These are phyloP conservation scores for Fereydounia khargensis DNA, from an alignment of 1,284 basidiomycete species.

Conservation along the genomic window DNA sequence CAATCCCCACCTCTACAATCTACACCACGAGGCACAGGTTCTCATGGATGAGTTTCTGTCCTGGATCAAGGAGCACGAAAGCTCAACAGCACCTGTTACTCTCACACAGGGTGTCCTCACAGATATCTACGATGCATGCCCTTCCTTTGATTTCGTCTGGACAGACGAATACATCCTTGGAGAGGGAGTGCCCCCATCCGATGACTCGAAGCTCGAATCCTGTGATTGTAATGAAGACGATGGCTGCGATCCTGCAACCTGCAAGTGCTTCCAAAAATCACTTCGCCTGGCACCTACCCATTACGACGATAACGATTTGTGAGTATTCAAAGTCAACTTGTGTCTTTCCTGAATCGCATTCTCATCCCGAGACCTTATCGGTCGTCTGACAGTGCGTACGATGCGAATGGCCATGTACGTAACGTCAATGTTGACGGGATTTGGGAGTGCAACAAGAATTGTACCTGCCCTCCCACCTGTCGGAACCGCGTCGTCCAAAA, in stretches of 20 bases:
- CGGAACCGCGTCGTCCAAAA: constrained; percentile 79
- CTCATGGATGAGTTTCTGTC: no score
- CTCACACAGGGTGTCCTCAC: no score
- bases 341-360: neutral
- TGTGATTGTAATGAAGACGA: constrained; percentile 37
- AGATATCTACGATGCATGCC: constrained; percentile 37
- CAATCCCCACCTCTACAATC: no score
- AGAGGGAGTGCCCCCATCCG: constrained; percentile 7
- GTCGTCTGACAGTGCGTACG: constrained; percentile 21
- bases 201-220: constrained; percentile 9
- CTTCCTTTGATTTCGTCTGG: constrained; percentile 40
- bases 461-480: constrained; percentile 76
- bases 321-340: neutral
- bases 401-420: constrained; percentile 9
- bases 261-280: constrained; percentile 24
- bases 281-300: constrained; percentile 10
- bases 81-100: no score
- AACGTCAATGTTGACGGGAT: constrained; percentile 63
- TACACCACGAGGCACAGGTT: no score
- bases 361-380: neutral
- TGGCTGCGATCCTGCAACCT: constrained; percentile 31
- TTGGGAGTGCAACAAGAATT: constrained; percentile 81
- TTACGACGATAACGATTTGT: constrained; percentile 10
- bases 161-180: constrained; percentile 26
- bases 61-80: no score